phyloP scores from a whole-genome alignment of 805 yeast species.

The Starmerella sirachaensis region DNA sequence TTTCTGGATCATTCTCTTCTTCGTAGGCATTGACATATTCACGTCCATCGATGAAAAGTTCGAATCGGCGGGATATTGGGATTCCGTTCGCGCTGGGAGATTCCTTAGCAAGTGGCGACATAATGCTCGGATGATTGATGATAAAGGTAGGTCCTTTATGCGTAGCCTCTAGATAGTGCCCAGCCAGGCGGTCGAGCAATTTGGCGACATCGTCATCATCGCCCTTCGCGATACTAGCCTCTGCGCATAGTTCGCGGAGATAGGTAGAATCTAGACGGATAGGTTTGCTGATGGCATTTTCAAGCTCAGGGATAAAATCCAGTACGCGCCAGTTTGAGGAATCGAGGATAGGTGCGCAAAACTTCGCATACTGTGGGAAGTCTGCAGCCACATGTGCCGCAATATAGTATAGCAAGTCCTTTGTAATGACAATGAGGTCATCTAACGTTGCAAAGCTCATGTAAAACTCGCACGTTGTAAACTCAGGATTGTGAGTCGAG shows the following conservation, averaged over 20 bases:
- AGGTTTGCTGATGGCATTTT: conserved; percentile 36
- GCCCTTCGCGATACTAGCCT: not conserved
- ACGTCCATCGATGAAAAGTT: conserved; percentile 63
- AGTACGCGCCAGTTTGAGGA: conserved; percentile 31
- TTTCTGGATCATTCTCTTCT: conserved; percentile 81
- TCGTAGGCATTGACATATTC: conserved; percentile 92
- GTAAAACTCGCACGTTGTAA: conserved; percentile 81
- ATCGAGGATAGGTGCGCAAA: conserved; percentile 3
- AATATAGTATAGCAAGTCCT: conserved; percentile 40
- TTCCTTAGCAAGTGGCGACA: conserved; percentile 85
- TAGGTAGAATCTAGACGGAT: conserved; percentile 38
- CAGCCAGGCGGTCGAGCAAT: conserved; percentile 53
- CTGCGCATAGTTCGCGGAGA: conserved; percentile 5
- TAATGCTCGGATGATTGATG: conserved; percentile 65
- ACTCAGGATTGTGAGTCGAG: conserved; percentile 87
- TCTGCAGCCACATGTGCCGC: conserved; percentile 19
- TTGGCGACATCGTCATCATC: conserved; percentile 36
- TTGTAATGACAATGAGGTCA: conserved; percentile 55
- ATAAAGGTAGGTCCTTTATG: conserved; percentile 60
- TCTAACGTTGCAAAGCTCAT: conserved; percentile 55
- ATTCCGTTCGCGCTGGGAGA: conserved; percentile 24
- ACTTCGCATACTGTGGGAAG: conserved; percentile 17
- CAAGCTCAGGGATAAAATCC: conserved; percentile 60
- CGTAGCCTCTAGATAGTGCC: conserved; percentile 50
- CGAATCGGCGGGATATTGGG: conserved; percentile 58